phyloP scores from a whole-genome alignment of 805 yeast genomes.

The Yamadazyma scolyti region DNA sequence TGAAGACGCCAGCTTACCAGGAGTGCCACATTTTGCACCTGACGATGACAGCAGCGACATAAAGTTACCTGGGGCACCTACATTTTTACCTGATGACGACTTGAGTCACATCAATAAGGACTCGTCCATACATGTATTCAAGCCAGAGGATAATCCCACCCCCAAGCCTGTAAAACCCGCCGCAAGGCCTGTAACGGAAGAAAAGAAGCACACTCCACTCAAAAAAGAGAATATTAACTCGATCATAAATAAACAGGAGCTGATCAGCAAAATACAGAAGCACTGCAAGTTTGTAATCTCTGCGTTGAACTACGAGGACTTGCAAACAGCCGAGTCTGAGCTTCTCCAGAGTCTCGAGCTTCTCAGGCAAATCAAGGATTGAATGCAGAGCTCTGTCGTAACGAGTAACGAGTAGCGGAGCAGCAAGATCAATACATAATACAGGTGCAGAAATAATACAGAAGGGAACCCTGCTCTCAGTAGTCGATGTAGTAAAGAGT shows the following conservation, averaged over 20 bases:
- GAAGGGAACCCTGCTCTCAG: too few species aligned
- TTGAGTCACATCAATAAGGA: constrained; percentile 31
- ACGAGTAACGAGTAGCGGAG: too few species aligned
- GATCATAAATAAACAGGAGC: constrained; percentile 53
- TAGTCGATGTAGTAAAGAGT: too few species aligned
- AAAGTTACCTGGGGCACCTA: constrained; percentile 41
- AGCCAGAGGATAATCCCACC: constrained; percentile 14
- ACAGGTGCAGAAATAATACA: too few species aligned
- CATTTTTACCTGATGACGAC: constrained; percentile 38
- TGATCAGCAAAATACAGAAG: constrained; percentile 59
- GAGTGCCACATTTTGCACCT: constrained; percentile 36
- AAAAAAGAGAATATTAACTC: constrained; percentile 40
- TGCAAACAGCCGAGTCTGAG: constrained; percentile 63
- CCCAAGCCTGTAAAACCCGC: not conserved
- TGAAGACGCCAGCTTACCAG: constrained; percentile 23
- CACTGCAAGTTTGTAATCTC: constrained; percentile 73
- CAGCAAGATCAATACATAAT: too few species aligned
- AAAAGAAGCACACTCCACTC: constrained; percentile 5
- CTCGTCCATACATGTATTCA: constrained; percentile 34
- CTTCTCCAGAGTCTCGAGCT: constrained; percentile 51
- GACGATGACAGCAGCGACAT: constrained; percentile 22
- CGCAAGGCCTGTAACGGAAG: constrained; percentile 1
- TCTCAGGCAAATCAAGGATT: constrained; percentile 15
- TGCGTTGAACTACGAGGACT: constrained; percentile 75
- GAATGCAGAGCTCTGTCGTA: too few species aligned